Conservation (phyloP, 441 rosid species). For the Bruguiera hainesii region DNA sequence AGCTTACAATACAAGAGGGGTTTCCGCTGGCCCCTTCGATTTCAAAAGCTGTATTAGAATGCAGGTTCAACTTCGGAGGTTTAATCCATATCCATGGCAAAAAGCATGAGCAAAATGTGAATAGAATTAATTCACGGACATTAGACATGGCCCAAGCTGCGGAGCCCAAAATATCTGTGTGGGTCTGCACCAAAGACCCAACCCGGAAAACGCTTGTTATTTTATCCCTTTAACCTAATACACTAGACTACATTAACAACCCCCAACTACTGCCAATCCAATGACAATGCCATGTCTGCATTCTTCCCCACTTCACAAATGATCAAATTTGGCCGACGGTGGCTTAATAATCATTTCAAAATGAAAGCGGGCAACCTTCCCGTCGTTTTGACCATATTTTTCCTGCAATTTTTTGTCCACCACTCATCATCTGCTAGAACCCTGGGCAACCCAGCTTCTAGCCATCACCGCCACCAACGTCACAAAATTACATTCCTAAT, state of each 20-base stretch:
- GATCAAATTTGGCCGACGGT: background rate
- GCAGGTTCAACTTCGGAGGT: too few relatives aligned
- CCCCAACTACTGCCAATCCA: conserved; percentile 20
- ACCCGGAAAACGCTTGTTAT: too few relatives aligned
- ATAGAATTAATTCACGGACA: too few relatives aligned
- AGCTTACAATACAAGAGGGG: too few relatives aligned
- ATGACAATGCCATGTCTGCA: conserved; percentile 8
- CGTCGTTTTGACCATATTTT: conserved; percentile 4
- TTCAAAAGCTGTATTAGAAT: too few relatives aligned
- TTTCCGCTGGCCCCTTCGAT: too few relatives aligned
- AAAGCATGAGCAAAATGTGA: too few relatives aligned
- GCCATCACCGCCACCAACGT: conserved; percentile 17
- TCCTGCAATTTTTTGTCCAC: conserved; percentile 19
- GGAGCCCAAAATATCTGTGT: too few relatives aligned
- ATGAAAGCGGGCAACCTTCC: conserved; percentile 21
- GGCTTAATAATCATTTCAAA: background rate
- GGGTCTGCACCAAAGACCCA: too few relatives aligned
- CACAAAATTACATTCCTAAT: conserved; percentile 45
- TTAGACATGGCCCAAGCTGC: too few relatives aligned
- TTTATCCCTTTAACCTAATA: too few relatives aligned
- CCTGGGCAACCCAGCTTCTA: conserved; percentile 26
- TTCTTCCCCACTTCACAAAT: conserved; percentile 12
- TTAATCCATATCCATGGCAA: too few relatives aligned
- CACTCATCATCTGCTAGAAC: conserved; percentile 36
- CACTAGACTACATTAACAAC: conserved; percentile 8